A percentile compares a stretch with the other conserved stretches of the same genome.
phyloP scores from a whole-genome alignment of 345 rosid species.

The Orychophragmus violaceus region DNA sequence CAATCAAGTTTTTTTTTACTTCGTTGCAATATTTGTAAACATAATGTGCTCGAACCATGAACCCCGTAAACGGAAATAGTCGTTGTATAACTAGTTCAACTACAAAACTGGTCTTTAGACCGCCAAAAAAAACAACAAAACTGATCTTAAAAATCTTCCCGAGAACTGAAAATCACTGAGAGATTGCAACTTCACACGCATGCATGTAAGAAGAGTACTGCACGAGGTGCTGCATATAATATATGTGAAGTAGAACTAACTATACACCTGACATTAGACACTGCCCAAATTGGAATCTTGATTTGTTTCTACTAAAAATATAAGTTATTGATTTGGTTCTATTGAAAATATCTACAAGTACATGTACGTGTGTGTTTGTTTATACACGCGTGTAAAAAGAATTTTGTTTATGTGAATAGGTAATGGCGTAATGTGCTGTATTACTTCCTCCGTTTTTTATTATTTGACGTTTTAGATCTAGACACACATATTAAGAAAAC shows the following conservation, averaged over 20 bases:
- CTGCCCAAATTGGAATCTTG: slow-evolving; percentile 10
- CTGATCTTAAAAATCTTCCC: neutral
- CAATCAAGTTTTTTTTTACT: neutral
- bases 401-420: neutral
- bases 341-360: neutral
- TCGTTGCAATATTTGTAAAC: neutral
- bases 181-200: slow-evolving; percentile 4
- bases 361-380: neutral
- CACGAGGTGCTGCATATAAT: neutral
- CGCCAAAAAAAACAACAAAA: slow-evolving; percentile 9
- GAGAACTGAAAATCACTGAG: neutral
- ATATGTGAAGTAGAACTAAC: neutral
- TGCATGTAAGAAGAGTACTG: neutral
- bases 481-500: too few relatives aligned
- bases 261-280: slow-evolving; percentile 6
- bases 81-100: neutral
- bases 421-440: neutral
- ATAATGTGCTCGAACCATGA: neutral
- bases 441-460: too few relatives aligned
- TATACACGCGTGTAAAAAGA: slow-evolving; percentile 6
- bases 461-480: too few relatives aligned
- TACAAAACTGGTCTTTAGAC: neutral
- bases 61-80: neutral
- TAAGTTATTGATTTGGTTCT: neutral
- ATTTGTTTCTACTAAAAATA: too few relatives aligned